Conservation (phyloP, 768 basidiomycete species). For the Epithele typhae region DNA sequence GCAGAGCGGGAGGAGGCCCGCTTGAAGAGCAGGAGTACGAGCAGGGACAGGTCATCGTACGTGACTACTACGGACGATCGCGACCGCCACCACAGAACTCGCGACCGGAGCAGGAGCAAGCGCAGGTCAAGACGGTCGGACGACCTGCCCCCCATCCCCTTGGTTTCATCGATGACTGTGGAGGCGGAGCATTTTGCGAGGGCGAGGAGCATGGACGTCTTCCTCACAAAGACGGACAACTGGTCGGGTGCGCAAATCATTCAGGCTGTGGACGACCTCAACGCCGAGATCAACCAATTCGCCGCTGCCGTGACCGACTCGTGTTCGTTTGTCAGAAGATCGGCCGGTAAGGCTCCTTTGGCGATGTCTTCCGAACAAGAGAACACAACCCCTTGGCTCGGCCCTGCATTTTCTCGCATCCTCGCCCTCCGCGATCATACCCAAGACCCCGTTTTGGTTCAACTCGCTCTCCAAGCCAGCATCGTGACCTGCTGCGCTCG, state of each 20-base stretch:
- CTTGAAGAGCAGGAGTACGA: slow-evolving; percentile 17
- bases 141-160: slow-evolving; percentile 20
- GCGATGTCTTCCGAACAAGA: slow-evolving; percentile 31
- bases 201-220: slow-evolving; percentile 54
- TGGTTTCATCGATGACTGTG: slow-evolving; percentile 14
- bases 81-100: slow-evolving; percentile 10
- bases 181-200: slow-evolving; percentile 56
- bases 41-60: slow-evolving; percentile 7
- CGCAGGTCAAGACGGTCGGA: slow-evolving; percentile 16
- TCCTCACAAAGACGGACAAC: slow-evolving; percentile 66
- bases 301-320: slow-evolving; percentile 72
- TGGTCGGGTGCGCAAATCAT: slow-evolving; percentile 79
- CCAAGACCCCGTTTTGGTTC: slow-evolving; percentile 73
- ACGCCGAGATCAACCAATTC: slow-evolving; percentile 77
- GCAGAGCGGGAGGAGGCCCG: slow-evolving; percentile 24
- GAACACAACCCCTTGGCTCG: slow-evolving; percentile 54
- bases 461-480: slow-evolving; percentile 71
- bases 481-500: slow-evolving; percentile 63
- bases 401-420: slow-evolving; percentile 55
- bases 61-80: slow-evolving; percentile 4
- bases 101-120: slow-evolving; percentile 19
- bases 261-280: slow-evolving; percentile 75
- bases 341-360: slow-evolving; percentile 3
- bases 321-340: slow-evolving; percentile 33
- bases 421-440: slow-evolving; percentile 63